Percentiles rank a stretch among this genome's conserved stretches.
Conservation (phyloP, 1,139 yeast species). For the Casaregolazyma suthepensis region DNA sequence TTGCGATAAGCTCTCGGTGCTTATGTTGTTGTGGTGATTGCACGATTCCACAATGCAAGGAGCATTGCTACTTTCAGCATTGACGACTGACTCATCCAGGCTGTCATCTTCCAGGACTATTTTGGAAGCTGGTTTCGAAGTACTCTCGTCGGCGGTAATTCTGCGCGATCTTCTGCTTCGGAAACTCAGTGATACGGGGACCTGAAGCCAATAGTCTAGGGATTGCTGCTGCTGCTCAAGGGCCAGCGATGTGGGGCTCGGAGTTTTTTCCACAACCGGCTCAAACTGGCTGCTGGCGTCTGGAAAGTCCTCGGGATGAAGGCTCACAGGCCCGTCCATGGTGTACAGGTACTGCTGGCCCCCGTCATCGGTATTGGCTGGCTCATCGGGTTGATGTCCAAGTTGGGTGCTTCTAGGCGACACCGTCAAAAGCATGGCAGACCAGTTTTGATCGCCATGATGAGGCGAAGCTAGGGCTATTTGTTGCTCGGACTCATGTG, state of each 20-base stretch:
- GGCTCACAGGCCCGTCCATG: not conserved
- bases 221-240: not conserved
- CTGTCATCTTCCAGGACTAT: not conserved
- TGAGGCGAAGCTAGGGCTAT: not conserved
- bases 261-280: not conserved
- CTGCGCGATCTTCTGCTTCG: not conserved
- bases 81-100: not conserved
- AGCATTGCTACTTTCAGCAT: not conserved
- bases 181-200: not conserved
- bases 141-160: not conserved
- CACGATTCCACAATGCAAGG: not conserved
- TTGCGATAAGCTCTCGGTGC: not conserved
- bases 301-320: not conserved
- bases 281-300: not conserved
- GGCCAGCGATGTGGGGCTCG: not conserved
- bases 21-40: not conserved
- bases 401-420: slow-evolving; percentile 3
- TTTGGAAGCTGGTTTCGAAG: not conserved
- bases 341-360: not conserved
- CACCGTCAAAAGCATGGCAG: slow-evolving; percentile 1
- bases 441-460: not conserved
- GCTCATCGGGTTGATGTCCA: not conserved
- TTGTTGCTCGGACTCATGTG: not conserved
- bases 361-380: not conserved
- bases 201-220: not conserved